Conservation (phyloP, 2,329 filamentous ascomycete genomes). For the Pseudocercospora pini-densiflorae region DNA sequence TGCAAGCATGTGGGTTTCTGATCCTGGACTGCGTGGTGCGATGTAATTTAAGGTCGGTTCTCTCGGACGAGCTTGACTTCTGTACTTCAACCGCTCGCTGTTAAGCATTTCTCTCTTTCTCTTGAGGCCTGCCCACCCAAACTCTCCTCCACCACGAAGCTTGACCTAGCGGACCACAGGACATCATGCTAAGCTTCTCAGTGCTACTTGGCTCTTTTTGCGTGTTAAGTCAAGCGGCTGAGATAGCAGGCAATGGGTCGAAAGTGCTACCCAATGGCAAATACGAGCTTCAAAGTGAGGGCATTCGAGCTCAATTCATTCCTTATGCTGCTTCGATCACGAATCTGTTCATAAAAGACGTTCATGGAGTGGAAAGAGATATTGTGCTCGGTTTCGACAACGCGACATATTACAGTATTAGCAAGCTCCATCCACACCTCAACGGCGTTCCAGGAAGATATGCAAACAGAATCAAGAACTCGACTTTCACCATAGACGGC, state of each 20-base stretch:
- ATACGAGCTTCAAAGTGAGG: conserved; percentile 71
- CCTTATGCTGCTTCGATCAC: conserved; percentile 75
- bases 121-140: too few species aligned
- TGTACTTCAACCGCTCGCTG: neutral
- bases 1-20: conserved; percentile 1
- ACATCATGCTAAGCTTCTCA: neutral
- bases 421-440: conserved; percentile 71
- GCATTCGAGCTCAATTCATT: conserved; percentile 71
- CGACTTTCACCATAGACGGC: conserved; percentile 57
- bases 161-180: neutral
- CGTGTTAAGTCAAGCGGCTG: neutral
- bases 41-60: neutral
- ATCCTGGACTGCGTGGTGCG: neutral
- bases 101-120: neutral
- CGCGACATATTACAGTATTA: conserved; percentile 69
- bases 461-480: conserved; percentile 81
- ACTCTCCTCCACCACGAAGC: neutral
- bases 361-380: conserved; percentile 70
- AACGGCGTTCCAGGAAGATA: conserved; percentile 75
- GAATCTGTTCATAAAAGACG: conserved; percentile 72
- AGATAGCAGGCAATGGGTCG: conserved; percentile 31
- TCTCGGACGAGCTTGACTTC: neutral
- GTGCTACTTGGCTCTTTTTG: neutral
- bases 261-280: conserved; percentile 54
- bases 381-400: conserved; percentile 78